Evolutionary conservation across 371 early-diverging fungal genomes (phyloP).

Genomic region (Mortierella sp.): DNA sequence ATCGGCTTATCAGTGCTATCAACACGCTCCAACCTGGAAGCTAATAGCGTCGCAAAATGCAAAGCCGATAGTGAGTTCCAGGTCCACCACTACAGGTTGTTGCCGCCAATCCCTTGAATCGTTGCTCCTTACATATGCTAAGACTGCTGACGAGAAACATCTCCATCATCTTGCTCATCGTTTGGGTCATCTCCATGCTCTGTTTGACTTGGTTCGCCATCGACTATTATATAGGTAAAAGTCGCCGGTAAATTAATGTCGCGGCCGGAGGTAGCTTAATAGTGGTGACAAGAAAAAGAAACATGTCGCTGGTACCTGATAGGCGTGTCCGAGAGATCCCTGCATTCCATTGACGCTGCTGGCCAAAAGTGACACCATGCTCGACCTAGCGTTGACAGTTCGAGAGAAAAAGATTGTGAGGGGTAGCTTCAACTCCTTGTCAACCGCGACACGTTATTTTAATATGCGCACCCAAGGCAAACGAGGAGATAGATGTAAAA

Average conservation of each 20-base stretch:
- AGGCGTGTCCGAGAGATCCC: conserved; percentile 45
- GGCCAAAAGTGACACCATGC: conserved; percentile 38
- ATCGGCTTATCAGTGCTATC: conserved; percentile 23
- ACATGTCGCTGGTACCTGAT: conserved; percentile 30
- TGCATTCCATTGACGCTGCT: conserved; percentile 44
- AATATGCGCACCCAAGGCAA: neutral
- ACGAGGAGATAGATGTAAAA: too few relatives aligned
- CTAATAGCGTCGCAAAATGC: conserved; percentile 3
- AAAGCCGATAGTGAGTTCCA: neutral
- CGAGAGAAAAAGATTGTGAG: neutral
- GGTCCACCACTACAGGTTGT: too few relatives aligned
- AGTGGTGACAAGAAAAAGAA: neutral
- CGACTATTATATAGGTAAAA: conserved; percentile 10
- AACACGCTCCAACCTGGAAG: conserved; percentile 37
- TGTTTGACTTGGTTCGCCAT: conserved; percentile 48
- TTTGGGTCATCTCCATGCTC: conserved; percentile 54
- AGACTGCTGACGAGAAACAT: conserved; percentile 39
- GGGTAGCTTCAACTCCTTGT: neutral
- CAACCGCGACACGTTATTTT: neutral
- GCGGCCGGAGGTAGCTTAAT: neutral
- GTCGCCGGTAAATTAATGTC: neutral
- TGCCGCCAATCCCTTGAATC: too few relatives aligned
- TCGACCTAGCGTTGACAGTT: conserved; percentile 22
- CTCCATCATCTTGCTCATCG: conserved; percentile 55
- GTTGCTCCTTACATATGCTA: conserved; percentile 27